These are phyloP conservation scores for Hygrophila difformis DNA, from an alignment of 257 asterid genomes.

Conservation along the genomic window DNA sequence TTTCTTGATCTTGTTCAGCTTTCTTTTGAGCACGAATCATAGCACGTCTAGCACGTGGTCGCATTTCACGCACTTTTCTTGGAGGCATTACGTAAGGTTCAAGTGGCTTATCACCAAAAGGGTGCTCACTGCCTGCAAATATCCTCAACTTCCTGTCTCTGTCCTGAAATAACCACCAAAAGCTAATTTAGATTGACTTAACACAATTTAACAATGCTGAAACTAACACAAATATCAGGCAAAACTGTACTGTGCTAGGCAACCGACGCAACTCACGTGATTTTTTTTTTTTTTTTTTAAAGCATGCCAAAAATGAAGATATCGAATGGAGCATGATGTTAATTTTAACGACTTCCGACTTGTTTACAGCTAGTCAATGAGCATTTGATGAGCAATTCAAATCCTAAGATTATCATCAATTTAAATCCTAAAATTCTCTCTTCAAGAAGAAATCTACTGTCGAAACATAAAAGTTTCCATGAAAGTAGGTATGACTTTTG, in stretches of 20 bases:
- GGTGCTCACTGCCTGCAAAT: constrained; percentile 75
- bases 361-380: too few relatives aligned
- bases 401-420: not conserved
- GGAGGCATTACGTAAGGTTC: constrained; percentile 76
- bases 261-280: not conserved
- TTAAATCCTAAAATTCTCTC: too few relatives aligned
- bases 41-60: constrained; percentile 84
- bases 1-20: constrained; percentile 64
- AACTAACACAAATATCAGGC: not conserved
- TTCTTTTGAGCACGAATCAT: constrained; percentile 90
- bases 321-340: not conserved
- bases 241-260: not conserved
- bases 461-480: too few relatives aligned
- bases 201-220: not conserved
- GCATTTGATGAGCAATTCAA: not conserved
- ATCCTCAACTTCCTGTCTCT: constrained; percentile 87
- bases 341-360: not conserved
- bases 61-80: constrained; percentile 84
- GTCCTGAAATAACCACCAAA: constrained; percentile 44
- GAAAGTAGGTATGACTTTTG: too few relatives aligned
- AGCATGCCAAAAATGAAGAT: not conserved
- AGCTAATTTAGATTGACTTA: constrained; percentile 3
- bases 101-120: constrained; percentile 70
- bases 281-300: too few relatives aligned
- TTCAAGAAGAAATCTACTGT: too few relatives aligned